Percentiles rank a stretch among this genome's conserved stretches.
Conservation (phyloP, 176 grass and related monocot species). For the Ensete ventricosum region DNA sequence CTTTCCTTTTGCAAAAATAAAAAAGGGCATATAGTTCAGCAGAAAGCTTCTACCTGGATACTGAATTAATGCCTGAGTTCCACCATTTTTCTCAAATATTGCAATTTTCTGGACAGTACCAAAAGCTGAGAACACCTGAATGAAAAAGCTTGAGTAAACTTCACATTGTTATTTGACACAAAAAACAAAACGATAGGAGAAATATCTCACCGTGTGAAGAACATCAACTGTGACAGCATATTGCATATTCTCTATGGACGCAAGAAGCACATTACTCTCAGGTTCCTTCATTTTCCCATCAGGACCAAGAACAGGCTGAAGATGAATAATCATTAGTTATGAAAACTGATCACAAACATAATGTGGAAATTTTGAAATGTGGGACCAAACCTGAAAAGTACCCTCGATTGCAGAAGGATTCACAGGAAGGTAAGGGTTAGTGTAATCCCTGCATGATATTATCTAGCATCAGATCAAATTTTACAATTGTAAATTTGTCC, state of each 20-base stretch:
- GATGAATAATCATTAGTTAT: constrained; percentile 15
- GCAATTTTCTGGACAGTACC: constrained; percentile 88
- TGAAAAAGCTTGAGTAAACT: background rate
- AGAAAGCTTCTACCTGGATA: constrained; percentile 53
- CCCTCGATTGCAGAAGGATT: constrained; percentile 77
- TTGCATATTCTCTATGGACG: constrained; percentile 85
- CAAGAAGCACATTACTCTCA: constrained; percentile 92
- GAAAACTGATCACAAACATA: constrained; percentile 16
- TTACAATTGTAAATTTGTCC: background rate
- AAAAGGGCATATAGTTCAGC: background rate
- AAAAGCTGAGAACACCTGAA: constrained; percentile 78
- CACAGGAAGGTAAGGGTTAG: constrained; percentile 88
- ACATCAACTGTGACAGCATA: constrained; percentile 85
- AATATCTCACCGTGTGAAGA: constrained; percentile 70
- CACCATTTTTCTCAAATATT: constrained; percentile 91
- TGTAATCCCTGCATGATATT: constrained; percentile 63
- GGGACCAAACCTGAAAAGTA: constrained; percentile 51
- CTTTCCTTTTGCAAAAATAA: background rate
- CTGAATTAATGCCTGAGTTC: constrained; percentile 79
- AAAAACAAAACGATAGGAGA: background rate
- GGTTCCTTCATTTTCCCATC: constrained; percentile 71
- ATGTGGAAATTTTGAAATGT: constrained; percentile 1
- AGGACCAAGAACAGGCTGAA: constrained; percentile 47
- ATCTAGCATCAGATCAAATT: constrained; percentile 24
- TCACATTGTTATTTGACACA: background rate